phyloP scores from a whole-genome alignment of 169 alveolate genomes.

The Plasmodium fragile region DNA sequence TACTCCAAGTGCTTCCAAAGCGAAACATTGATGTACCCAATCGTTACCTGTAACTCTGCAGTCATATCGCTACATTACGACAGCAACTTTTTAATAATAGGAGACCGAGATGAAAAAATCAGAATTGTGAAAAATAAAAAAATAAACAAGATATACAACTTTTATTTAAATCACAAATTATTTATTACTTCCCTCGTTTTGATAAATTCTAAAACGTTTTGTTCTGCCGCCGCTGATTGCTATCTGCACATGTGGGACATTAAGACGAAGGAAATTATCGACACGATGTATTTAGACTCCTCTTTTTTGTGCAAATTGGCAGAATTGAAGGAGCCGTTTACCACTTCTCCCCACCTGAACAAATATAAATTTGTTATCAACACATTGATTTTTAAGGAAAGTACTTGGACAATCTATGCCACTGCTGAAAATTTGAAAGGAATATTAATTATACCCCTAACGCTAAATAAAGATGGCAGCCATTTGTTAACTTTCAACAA shows the following conservation, averaged over 20 bases:
- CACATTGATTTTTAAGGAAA: constrained; percentile 33
- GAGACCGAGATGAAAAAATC: constrained; percentile 74
- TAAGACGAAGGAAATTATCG: constrained; percentile 46
- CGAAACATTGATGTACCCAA: constrained; percentile 22
- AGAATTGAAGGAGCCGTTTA: background rate
- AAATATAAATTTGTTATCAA: constrained; percentile 52
- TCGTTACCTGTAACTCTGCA: constrained; percentile 33
- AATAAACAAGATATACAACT: constrained; percentile 49
- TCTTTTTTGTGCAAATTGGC: constrained; percentile 23
- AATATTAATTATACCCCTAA: constrained; percentile 33
- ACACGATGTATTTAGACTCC: constrained; percentile 31
- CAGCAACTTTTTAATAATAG: constrained; percentile 52
- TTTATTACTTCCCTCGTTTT: constrained; percentile 55
- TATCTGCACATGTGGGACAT: constrained; percentile 58
- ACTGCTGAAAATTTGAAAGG: constrained; percentile 60
- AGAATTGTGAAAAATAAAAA: constrained; percentile 64
- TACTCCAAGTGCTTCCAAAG: constrained; percentile 43
- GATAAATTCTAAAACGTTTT: constrained; percentile 17
- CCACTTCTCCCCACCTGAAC: background rate
- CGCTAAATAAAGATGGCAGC: no score
- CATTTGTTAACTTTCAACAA: background rate
- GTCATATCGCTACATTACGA: constrained; percentile 57
- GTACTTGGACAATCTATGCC: constrained; percentile 5
- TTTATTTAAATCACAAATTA: constrained; percentile 63
- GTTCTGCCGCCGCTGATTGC: constrained; percentile 63